Base-by-base conservation (phyloP, 106 monocot genomes). In the Acanthochlamys bracteata region DNA sequence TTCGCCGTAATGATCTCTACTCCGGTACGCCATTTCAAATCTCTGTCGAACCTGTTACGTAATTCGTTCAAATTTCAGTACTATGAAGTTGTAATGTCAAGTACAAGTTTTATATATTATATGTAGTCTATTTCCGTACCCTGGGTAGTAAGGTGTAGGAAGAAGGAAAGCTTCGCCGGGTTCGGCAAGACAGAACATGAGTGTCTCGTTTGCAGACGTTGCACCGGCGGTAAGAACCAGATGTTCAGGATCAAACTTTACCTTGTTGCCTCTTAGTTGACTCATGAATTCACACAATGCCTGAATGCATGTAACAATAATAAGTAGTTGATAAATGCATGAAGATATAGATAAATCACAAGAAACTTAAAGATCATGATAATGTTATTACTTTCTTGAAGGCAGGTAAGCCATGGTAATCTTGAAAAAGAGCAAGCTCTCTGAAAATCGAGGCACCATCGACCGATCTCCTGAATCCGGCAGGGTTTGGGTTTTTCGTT, bases 391-490 rank as follows among this genome's bases (percentile, higher is more conserved):
- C 90, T 25, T 68, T 71, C 68, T 87, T 90, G 68, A 95, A 87
- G 58, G 86, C 78, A 19, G 95, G 84, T 22, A 90, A 57, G 45
- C 95, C 90, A 54, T 87, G 79, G 70, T 95, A 95, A 54, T 95
- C 95, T 64, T 95, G 95, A 75, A 90, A 95, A 14, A 90, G 82
- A 49, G 95, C 95, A 0, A 95, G 77, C 69, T 82, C 80, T 25
- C 82, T 76, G 82, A 95, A 95, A 8, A 75, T 39, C 7, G 78
- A 82, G 4, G 22, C 64, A 11, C 74, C 77, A 42, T 73, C 72
- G 33, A 33, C 33, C 33, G 33, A 6, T 11, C 41, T 43, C 42
- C 71, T 71, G 60, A 89, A 76, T 3, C 59, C 62, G 11, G 80
- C 69, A 0, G 86, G 68, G 0, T 81, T 79, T 0, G 84, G 94